Evolutionary conservation across 108 stramenopile genomes (phyloP), one percentile per base, ranked within the genome.

Genomic region (Bacterosira constricta): DNA sequence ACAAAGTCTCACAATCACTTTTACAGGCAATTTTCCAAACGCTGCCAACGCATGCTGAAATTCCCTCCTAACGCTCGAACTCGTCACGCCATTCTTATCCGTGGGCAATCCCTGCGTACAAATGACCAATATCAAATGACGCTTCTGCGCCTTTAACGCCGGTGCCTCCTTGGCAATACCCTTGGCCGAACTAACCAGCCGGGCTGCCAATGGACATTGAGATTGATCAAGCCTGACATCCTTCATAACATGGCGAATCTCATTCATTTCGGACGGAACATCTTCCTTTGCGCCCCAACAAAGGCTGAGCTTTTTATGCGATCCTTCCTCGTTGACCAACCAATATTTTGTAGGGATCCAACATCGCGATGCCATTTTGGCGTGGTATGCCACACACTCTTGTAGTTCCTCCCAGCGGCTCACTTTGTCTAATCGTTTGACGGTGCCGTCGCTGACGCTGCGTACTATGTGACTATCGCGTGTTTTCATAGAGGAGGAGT

Each of bases 61-160:
- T 3, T 69, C 74, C 17, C 46, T 46, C 12, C 44, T 41, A 4
- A 59, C 54, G 21, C 38, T 2, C 10, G 31, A 51, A 2, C 62
- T 50, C 25, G 36, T 12, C 21, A 46, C 20, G 0, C 76, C 67
- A 26, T 65, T 61, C 12, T 75, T 83, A 39, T 84, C 66, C 1
- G 80, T 82, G 37, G 86, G 79, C 13, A 76, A 63, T 0, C 86
- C 83, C 27, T 86, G 73, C 7, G 85, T 83, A n/a, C 78, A 68
- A 39, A 86, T 70, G 15, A 83, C 53, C 35, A 87, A 47, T 11
- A 45, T 25, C 2, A 77, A 59, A 23, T 21, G 71, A 26, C 77
- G 59, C 31, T 61, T 39, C 7, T 66, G 39, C 31, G 39, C 18
- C 10, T 7, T 31, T 12, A 85, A 58, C 11, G 7, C 45, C 9